Conservation (phyloP, 345 rosid species). For the Nephelium lappaceum region DNA sequence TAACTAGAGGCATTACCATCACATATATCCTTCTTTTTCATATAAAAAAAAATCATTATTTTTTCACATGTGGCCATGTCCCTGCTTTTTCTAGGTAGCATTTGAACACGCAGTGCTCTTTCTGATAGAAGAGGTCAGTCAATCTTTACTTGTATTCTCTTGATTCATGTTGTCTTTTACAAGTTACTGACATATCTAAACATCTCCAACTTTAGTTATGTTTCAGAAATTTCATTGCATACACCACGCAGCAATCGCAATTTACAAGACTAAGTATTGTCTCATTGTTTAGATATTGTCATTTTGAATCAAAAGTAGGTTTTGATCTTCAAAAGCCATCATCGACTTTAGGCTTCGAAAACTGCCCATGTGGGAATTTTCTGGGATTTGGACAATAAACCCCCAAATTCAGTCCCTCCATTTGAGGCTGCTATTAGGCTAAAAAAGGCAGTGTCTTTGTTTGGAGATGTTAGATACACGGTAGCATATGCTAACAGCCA, state of each 20-base stretch:
- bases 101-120: neutral
- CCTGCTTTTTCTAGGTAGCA: neutral
- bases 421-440: slow-evolving; percentile 78
- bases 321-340: slow-evolving; percentile 32
- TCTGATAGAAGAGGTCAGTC: neutral
- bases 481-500: slow-evolving; percentile 76
- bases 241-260: neutral
- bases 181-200: neutral
- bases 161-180: slow-evolving; percentile 2
- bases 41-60: too few species aligned
- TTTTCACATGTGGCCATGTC: neutral
- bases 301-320: slow-evolving; percentile 27
- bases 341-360: slow-evolving; percentile 25
- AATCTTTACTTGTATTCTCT: neutral
- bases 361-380: slow-evolving; percentile 59
- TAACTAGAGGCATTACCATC: too few species aligned
- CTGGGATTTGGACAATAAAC: slow-evolving; percentile 93
- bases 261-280: slow-evolving; percentile 23
- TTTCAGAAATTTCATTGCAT: slow-evolving; percentile 22
- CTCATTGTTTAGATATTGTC: slow-evolving; percentile 19
- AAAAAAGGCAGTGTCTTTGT: slow-evolving; percentile 56
- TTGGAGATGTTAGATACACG: slow-evolving; percentile 62
- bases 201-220: slow-evolving; percentile 13
- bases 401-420: slow-evolving; percentile 66
- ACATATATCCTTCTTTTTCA: too few species aligned